Conservation (phyloP, 805 yeast species). For the Kregervanrija delftensis region DNA sequence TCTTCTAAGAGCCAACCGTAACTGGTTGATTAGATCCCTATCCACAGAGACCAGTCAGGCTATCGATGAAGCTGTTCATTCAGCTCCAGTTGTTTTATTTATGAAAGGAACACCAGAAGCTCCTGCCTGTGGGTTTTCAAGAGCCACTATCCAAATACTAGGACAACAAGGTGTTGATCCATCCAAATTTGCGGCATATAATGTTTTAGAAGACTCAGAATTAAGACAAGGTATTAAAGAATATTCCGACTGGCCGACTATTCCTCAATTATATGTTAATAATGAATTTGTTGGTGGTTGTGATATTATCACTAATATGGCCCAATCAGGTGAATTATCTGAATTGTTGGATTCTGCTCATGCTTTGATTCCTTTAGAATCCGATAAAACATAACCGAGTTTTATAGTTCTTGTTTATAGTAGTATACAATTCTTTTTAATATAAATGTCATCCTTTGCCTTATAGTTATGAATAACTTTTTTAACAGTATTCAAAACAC, state of each 20-base stretch:
- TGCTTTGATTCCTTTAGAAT: conserved; percentile 76
- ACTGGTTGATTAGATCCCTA: conserved; percentile 31
- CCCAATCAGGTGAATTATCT: conserved; percentile 82
- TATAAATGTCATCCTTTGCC: conserved; percentile 18
- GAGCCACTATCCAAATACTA: conserved; percentile 86
- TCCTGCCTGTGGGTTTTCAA: conserved; percentile 96
- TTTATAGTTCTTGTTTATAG: not conserved
- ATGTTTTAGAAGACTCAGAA: conserved; percentile 91
- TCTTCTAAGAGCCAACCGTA: conserved; percentile 3
- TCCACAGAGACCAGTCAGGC: conserved; percentile 79
- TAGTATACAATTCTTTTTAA: not conserved
- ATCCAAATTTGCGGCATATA: conserved; percentile 90
- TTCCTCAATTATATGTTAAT: conserved; percentile 89
- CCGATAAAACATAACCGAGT: conserved; percentile 9
- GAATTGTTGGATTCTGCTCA: conserved; percentile 74
- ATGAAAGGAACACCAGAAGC: conserved; percentile 99
- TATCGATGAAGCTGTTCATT: conserved; percentile 74
- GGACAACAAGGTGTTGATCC: conserved; percentile 99
- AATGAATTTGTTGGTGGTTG: conserved; percentile 97
- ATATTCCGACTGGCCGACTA: conserved; percentile 96
- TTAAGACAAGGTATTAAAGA: conserved; percentile 94
- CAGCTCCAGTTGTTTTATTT: conserved; percentile 92
- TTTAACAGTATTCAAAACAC: conserved; percentile 9
- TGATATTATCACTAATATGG: conserved; percentile 90
- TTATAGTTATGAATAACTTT: conserved; percentile 9